These are phyloP conservation scores for Dioszegia hungarica DNA, from an alignment of 768 basidiomycete genomes.

Conservation along the genomic window DNA sequence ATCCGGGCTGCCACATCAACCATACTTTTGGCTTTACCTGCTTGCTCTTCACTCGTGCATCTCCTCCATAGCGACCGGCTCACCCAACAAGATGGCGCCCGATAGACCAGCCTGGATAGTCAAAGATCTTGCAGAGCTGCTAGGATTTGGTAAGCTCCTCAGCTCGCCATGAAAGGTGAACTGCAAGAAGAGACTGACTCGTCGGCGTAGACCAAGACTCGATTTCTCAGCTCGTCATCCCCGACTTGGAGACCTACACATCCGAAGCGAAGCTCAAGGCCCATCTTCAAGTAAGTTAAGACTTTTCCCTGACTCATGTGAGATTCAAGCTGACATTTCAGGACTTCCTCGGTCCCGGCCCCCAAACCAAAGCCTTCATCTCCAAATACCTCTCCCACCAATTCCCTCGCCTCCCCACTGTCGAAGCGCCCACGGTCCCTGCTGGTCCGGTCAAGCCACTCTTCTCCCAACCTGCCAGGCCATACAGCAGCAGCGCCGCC, in stretches of 20 bases:
- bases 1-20: too few species aligned
- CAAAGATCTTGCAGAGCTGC: slow-evolving; percentile 19
- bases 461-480: background rate
- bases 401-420: slow-evolving; percentile 26
- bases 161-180: background rate
- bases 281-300: slow-evolving; percentile 36
- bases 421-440: background rate
- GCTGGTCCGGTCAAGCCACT: slow-evolving; percentile 10
- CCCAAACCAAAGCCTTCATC: slow-evolving; percentile 34
- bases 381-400: slow-evolving; percentile 28
- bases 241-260: slow-evolving; percentile 37
- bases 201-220: slow-evolving; percentile 32
- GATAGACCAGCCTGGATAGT: slow-evolving; percentile 28
- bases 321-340: slow-evolving; percentile 4
- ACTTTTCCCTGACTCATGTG: background rate
- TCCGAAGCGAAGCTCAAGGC: slow-evolving; percentile 24
- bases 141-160: slow-evolving; percentile 26
- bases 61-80: too few species aligned
- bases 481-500: background rate
- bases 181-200: background rate
- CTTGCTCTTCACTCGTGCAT: too few species aligned
- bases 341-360: slow-evolving; percentile 43
- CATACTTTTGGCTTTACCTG: too few species aligned
- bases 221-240: slow-evolving; percentile 36
- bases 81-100: background rate